Base-by-base conservation (phyloP, 73 alveolate genomes). In the Effrenium voratum region DNA sequence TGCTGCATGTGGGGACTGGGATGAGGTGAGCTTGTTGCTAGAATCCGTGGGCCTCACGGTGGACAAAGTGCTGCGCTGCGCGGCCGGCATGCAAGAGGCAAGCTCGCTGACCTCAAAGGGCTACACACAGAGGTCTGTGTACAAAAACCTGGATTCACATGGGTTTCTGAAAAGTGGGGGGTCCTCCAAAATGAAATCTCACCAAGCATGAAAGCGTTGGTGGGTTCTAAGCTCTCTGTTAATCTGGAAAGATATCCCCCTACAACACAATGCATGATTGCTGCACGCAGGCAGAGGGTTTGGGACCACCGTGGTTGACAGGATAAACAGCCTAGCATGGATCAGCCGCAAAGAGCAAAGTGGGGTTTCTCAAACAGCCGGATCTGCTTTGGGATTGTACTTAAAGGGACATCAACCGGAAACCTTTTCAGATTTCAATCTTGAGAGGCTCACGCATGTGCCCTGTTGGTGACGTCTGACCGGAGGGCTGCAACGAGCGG, bases 1-100 rank as follows among this genome's bases (percentile, higher is more conserved):
- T 52, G 19, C 66, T 13, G 66, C 28, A 19, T 52, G 66, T 10
- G n/a, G 66, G 66, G 66, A 10, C 66, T 19, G 28, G 10, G 10
- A 36, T 16, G 12, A 87, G 95, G 95, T 87, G 38, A 87, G 95
- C 84, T n/a, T 87, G 15, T 41, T 87, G 32, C 72, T 87, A 72
- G 95, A 87, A 49, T 87, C 95, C 36, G 95, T 87, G 85, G 95
- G 95, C 38, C 95, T 87, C 32, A 87, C 95, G 50, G 5, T 87
- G 95, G 95, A 87, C 95, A 87, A 87, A 36, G 95, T 68, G 1
- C 30, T 87, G 66, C 95, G 95, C 40, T 87, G 95, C 41, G 95
- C 95, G 2, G 95, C 95, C 1, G 95, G 95, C 50, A 87, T 87
- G 34, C 95, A 87, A 47, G 95, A 87, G 95, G 94, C 63, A n/a